Base-by-base conservation (phyloP, 768 basidiomycete species). In the Mycena vulgaris region DNA sequence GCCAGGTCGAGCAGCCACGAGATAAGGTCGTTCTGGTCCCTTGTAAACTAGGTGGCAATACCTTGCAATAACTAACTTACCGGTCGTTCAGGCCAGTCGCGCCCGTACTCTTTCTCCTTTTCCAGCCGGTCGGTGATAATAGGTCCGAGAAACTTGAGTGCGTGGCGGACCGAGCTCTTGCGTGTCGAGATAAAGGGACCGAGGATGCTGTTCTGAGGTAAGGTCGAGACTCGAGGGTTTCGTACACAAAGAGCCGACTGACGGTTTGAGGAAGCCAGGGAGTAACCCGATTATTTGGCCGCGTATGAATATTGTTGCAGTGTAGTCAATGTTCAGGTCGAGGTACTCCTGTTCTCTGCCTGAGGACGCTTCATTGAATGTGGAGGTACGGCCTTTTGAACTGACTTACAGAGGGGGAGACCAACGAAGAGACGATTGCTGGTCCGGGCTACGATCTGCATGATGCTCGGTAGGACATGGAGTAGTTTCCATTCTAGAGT, bases 111-210 rank as follows among this genome's bases (percentile, higher is more conserved):
- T 3, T 73, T 60, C 33, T 76, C 64, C 51, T 69, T 69, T 21
- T 40, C 57, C 45, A 65, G 72, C 5, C 83, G 76, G n/a, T 82
- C 77, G 21, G 79, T 73, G n/a, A 85, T 77, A 11, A 79, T 61
- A 0, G 80, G 79, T n/a, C 68, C 72, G n/a, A 84, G 63, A 33
- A 73, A 63, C 27, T 69, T 69, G 25, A 65, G 39, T 6, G 63
- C 63, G 11, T 48, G 51, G 28, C 63, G 63, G 8, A 31, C 6
- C 1, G 42, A 16, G 30, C 37, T 42, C 42, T 35, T 45, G 6
- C 53, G 39, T 5, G 28, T 42, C 19, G 53, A 45, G 42, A 64
- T n/a, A 2, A 53, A 23, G 7, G 45, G 39, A 4, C 14, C 39
- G 14, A 55, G n/a, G 31, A 31, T 55, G 4, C 39, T 64, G 28